Evolutionary conservation across 305 asterid genomes (phyloP), one percentile per base, ranked within the genome.

Genomic region (Stenogyne calaminthoides): DNA sequence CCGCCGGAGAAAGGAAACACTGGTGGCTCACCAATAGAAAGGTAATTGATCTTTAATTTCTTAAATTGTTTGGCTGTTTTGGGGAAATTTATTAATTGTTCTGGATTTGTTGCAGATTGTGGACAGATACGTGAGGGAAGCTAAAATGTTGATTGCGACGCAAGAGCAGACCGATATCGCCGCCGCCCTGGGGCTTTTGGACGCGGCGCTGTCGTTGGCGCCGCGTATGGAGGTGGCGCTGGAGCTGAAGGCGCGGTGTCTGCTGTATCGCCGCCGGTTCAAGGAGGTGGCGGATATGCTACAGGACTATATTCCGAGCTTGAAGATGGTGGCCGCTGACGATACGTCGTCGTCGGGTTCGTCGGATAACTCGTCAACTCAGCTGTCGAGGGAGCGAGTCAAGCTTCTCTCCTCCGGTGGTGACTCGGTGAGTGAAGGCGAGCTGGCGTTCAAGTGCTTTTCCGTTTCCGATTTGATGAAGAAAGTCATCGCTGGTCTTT

Each of bases 21-120:
- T 94, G 99, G 99, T 94, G 99, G 99, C 89, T 90, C 74, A 87
- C 89, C 78, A 92, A 91, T 69, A 85, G 70, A 72, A 92, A 85
- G 98, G 99, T 94, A 73, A 1, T 54, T 58, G 7, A 12, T 11
- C 44, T 32, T 56, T 7, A 5, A 0, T 71, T 0, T 60, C 14
- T 47, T 9, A n/a, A 44, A 11, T 10, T 3, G 10, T 7, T 58
- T 27, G 14, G 52, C 9, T 59, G 2, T 14, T 74, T 70, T 7
- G 62, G 75, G 22, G 15, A 18, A 20, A 16, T 61, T 59, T 65
- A 59, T 66, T 37, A 16, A 63, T 64, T 8, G 72, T 10, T 65
- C 5, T 65, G 3, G 57, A 52, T 72, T 73, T 66, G 11, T 32
- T 76, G 79, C 88, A 94, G 99, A 85, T 88, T 77, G 95, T 88